Base-by-base conservation (phyloP, 2,329 filamentous ascomycete genomes). In the Trematosphaeria pertusa region DNA sequence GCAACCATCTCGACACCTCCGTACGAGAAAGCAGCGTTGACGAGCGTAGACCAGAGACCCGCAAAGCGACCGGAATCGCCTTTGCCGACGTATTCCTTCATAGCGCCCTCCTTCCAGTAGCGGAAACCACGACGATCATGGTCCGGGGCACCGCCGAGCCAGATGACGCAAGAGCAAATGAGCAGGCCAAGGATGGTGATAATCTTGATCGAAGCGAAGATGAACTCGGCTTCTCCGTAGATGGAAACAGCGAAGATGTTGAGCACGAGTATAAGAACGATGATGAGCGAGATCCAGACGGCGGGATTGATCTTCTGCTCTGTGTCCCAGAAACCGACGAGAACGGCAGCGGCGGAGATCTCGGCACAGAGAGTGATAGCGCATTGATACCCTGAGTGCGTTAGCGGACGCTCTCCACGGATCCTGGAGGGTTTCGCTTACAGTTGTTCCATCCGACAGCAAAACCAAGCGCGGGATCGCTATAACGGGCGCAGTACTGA, bases 51-150 rank as follows among this genome's bases (percentile, higher is more conserved):
- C 66, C 65, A 86, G 53, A 82, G 83, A 12, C 81, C 83, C 4
- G 89, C 75, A 61, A 90, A 89, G 11, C 77, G 75, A 11, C 86
- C 87, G 73, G 77, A 82, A 3, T 62, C 54, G 1, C 83, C 84
- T 0, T 72, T 74, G 57, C 88, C 87, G 31, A 70, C 57, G 42
- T 70, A 70, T 35, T 68, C 62, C 35, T 67, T 72, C 66, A 72
- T 69, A 0, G 86, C 83, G 1, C 85, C 87, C 22, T 84, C 70
- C 42, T 75, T 81, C 88, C 87, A 91, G 69, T 88, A 89, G 30
- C 77, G 71, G 67, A 89, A 89, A 2, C 87, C 87, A 26, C 64
- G 55, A 19, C 40, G 60, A 38, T 70, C 67, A 22, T 67, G 54
- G 38, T 67, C 62, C 8, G 67, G 67, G 15, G 56, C 67, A 37